Evolutionary conservation across 2,329 filamentous ascomycete species (phyloP).

Genomic region (Lachnellula suecica): DNA sequence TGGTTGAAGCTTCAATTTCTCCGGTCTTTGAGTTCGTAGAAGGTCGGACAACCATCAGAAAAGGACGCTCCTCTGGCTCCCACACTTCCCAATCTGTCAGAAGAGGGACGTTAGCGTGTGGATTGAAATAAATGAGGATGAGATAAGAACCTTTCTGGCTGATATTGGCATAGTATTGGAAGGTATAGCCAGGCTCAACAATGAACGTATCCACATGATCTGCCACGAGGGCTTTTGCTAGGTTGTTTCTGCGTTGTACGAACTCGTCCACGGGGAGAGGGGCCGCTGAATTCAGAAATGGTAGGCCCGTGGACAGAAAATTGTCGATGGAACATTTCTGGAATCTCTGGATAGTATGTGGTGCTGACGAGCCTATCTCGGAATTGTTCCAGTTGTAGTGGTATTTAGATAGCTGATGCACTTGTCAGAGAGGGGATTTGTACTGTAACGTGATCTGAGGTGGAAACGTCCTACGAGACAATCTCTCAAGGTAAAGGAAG

Average conservation of each 20-base stretch:
- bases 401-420: neutral
- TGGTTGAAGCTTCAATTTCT: conserved; percentile 50
- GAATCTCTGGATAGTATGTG: conserved; percentile 26
- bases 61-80: conserved; percentile 64
- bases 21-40: conserved; percentile 36
- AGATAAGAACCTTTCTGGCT: conserved; percentile 40
- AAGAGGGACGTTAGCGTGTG: neutral
- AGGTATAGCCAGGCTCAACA: conserved; percentile 63
- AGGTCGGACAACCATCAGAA: conserved; percentile 60
- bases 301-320: conserved; percentile 42
- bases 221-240: conserved; percentile 52
- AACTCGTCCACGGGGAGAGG: conserved; percentile 53
- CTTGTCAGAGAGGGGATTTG: neutral
- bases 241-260: conserved; percentile 51
- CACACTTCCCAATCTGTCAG: conserved; percentile 58
- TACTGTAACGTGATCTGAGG: neutral
- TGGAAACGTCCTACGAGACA: neutral
- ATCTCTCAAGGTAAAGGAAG: neutral
- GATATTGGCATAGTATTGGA: conserved; percentile 62
- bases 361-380: neutral
- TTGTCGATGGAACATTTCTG: conserved; percentile 53
- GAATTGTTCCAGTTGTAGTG: neutral
- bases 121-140: too few relatives aligned
- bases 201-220: conserved; percentile 57
- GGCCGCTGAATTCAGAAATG: conserved; percentile 48